Evolutionary conservation across 2,329 filamentous ascomycete genomes (phyloP).

Genomic region (Coleophoma cylindrospora): DNA sequence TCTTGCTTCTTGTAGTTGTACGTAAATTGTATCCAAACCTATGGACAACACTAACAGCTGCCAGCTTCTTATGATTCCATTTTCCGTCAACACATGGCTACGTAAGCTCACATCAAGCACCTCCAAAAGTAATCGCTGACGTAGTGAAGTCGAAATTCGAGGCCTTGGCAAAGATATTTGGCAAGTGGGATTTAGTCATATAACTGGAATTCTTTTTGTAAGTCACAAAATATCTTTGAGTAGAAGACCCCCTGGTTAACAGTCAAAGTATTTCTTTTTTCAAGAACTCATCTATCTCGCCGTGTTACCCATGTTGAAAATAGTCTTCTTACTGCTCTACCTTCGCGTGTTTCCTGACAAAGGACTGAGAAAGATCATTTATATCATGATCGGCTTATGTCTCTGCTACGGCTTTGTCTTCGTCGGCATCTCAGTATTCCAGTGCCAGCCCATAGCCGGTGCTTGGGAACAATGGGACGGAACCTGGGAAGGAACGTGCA

Average conservation of each 20-base stretch:
- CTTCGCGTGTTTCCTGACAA: constrained; percentile 12
- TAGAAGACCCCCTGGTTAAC: background rate
- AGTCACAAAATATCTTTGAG: background rate
- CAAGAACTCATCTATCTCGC: constrained; percentile 12
- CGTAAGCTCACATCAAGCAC: background rate
- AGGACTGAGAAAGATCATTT: constrained; percentile 4
- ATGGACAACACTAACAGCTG: background rate
- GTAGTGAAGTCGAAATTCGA: constrained; percentile 3
- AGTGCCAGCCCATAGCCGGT: constrained; percentile 45
- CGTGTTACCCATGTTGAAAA: constrained; percentile 7
- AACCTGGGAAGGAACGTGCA: constrained; percentile 38
- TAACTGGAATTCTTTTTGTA: constrained; percentile 9
- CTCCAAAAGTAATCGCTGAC: background rate
- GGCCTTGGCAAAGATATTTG: constrained; percentile 13
- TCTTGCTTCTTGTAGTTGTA: background rate
- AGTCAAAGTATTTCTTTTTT: constrained; percentile 3
- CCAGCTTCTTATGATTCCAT: background rate
- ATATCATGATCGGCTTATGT: constrained; percentile 4
- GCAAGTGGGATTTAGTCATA: constrained; percentile 7
- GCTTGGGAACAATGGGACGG: constrained; percentile 50
- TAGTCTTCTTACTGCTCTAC: constrained; percentile 13
- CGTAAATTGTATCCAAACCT: background rate
- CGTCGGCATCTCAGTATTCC: constrained; percentile 16
- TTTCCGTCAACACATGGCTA: background rate
- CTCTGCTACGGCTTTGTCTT: constrained; percentile 7